Evolutionary conservation across 2,329 filamentous ascomycete species (phyloP).

Genomic region (Keithomyces neogunnii): DNA sequence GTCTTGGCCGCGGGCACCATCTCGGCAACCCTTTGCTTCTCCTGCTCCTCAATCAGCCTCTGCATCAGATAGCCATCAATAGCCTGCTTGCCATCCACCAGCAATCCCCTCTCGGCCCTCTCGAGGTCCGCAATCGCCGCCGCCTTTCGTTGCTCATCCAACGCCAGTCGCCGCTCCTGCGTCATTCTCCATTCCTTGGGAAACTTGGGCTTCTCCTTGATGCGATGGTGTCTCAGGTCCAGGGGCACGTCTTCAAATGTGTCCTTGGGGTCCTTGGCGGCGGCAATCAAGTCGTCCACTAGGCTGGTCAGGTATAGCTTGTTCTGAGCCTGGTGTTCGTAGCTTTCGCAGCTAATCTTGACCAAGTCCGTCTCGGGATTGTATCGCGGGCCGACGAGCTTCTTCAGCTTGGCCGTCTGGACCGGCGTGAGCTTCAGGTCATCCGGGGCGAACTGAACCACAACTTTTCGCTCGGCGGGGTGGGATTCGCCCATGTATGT

Average conservation of each 20-base stretch:
- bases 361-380: slow-evolving; percentile 75
- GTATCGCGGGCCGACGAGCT: slow-evolving; percentile 77
- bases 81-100: slow-evolving; percentile 49
- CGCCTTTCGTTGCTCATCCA: slow-evolving; percentile 52
- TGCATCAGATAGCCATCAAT: slow-evolving; percentile 32
- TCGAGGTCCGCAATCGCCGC: slow-evolving; percentile 44
- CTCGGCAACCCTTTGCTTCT: slow-evolving; percentile 24
- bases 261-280: slow-evolving; percentile 71
- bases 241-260: slow-evolving; percentile 84
- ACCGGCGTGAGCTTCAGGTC: slow-evolving; percentile 62
- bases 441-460: slow-evolving; percentile 73
- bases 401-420: slow-evolving; percentile 75
- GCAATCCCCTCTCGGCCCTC: slow-evolving; percentile 40
- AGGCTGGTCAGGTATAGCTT: slow-evolving; percentile 86
- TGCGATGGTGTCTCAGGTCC: slow-evolving; percentile 77
- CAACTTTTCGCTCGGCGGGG: slow-evolving; percentile 86
- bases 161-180: slow-evolving; percentile 52
- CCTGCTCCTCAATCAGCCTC: slow-evolving; percentile 24
- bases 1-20: slow-evolving; percentile 17
- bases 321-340: slow-evolving; percentile 85
- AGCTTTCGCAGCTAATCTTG: slow-evolving; percentile 87
- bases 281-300: slow-evolving; percentile 61
- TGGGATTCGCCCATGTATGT: slow-evolving; percentile 93
- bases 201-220: slow-evolving; percentile 60
- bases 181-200: slow-evolving; percentile 80